Percentiles rank a stretch among this genome's conserved stretches.
Conservation (phyloP, 2,329 filamentous ascomycete genomes). For the Gaeumannomyces tritici region DNA sequence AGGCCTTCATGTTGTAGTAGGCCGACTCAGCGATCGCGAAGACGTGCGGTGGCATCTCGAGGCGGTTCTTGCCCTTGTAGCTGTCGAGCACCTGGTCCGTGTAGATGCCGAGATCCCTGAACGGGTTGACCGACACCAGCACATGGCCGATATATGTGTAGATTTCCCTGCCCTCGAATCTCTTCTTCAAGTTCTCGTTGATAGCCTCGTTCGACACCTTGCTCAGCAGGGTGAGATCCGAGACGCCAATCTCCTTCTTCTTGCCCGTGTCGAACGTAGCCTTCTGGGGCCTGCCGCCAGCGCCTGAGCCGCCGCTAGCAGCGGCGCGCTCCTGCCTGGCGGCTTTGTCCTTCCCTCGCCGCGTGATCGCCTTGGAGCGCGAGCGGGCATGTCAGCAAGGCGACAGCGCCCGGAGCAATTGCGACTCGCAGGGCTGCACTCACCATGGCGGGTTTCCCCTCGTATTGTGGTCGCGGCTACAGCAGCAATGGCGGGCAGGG, state of each 20-base stretch:
- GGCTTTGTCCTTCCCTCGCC: conserved; percentile 37
- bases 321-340: conserved; percentile 31
- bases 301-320: conserved; percentile 28
- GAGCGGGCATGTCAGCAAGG: neutral
- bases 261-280: conserved; percentile 92
- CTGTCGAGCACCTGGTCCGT: conserved; percentile 87
- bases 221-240: conserved; percentile 92
- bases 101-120: conserved; percentile 95
- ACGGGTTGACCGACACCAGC: conserved; percentile 96
- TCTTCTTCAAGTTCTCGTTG: conserved; percentile 97
- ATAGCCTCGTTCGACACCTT: conserved; percentile 99
- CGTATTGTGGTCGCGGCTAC: neutral
- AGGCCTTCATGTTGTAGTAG: conserved; percentile 99
- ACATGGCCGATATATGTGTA: conserved; percentile 99
- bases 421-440: neutral
- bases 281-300: conserved; percentile 68
- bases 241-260: conserved; percentile 99
- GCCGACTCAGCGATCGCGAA: conserved; percentile 93
- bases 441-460: conserved; percentile 6
- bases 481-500: neutral
- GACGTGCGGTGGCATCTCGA: conserved; percentile 92
- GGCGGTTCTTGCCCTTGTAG: conserved; percentile 92
- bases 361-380: conserved; percentile 34
- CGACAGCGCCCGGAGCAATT: neutral
- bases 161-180: conserved; percentile 94